phyloP scores from a whole-genome alignment of 1,139 yeast genomes.

The Tardiomyces blankii region DNA sequence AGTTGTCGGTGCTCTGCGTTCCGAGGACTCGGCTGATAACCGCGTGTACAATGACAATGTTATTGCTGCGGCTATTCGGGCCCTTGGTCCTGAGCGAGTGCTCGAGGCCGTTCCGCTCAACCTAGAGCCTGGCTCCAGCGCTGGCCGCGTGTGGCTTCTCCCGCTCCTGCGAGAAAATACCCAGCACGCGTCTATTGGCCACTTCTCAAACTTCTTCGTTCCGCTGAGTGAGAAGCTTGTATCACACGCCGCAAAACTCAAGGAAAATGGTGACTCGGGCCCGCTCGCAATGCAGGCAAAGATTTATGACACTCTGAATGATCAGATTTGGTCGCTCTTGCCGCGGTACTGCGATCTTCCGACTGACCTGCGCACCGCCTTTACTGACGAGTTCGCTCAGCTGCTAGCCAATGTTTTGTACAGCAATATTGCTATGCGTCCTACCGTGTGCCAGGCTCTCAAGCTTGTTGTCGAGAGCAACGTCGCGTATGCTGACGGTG shows the following conservation, averaged over 20 bases:
- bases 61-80: constrained; percentile 64
- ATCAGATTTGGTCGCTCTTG: constrained; percentile 85
- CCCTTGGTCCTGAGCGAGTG: constrained; percentile 80
- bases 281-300: constrained; percentile 31
- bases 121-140: constrained; percentile 34
- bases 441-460: constrained; percentile 69
- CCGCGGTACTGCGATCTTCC: constrained; percentile 90
- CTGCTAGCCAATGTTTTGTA: constrained; percentile 64
- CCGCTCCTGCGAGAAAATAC: constrained; percentile 89
- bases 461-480: constrained; percentile 72
- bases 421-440: constrained; percentile 63
- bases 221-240: constrained; percentile 59
- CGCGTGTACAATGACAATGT: constrained; percentile 73
- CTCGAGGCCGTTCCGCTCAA: constrained; percentile 69
- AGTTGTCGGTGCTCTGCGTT: constrained; percentile 77
- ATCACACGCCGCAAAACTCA: constrained; percentile 24
- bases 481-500: constrained; percentile 49
- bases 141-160: constrained; percentile 82
- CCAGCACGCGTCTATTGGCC: constrained; percentile 55
- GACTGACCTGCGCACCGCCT: constrained; percentile 50
- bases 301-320: constrained; percentile 70
- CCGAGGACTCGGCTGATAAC: constrained; percentile 63
- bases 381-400: constrained; percentile 71
- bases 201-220: constrained; percentile 48
- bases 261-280: constrained; percentile 29